phyloP scores from a whole-genome alignment of 768 basidiomycete species.

The Paxillus ammoniavirescens region DNA sequence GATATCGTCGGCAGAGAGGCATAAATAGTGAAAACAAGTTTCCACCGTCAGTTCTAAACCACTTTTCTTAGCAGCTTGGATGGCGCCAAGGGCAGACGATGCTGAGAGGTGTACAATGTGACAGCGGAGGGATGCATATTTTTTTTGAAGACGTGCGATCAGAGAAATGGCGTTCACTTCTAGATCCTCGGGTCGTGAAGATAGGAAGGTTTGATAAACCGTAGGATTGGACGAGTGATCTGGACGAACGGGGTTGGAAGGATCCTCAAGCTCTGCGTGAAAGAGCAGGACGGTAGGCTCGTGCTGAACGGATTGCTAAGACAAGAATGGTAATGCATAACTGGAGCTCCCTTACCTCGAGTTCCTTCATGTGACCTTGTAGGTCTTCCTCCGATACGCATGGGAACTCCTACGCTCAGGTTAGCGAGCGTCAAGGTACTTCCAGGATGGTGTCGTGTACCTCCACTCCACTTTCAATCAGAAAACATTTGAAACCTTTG shows the following conservation, averaged over 20 bases:
- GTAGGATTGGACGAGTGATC: constrained; percentile 40
- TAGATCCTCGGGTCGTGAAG: constrained; percentile 77
- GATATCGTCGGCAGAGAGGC: constrained; percentile 68
- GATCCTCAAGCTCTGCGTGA: constrained; percentile 82
- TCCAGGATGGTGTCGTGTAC: constrained; percentile 38
- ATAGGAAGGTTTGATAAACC: constrained; percentile 77
- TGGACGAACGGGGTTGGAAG: constrained; percentile 10
- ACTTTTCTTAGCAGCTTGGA: constrained; percentile 64
- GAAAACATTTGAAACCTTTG: constrained; percentile 95
- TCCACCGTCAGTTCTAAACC: constrained; percentile 83
- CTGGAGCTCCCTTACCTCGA: constrained; percentile 51
- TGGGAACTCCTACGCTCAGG: constrained; percentile 80
- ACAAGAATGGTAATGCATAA: constrained; percentile 2
- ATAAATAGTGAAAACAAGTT: constrained; percentile 97
- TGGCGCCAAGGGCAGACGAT: constrained; percentile 71
- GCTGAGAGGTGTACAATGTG: constrained; percentile 98
- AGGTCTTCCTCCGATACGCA: constrained; percentile 74
- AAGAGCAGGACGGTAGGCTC: constrained; percentile 76
- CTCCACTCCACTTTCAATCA: constrained; percentile 94
- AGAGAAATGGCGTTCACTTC: constrained; percentile 82
- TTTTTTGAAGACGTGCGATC: constrained; percentile 62
- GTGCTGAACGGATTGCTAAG: constrained; percentile 41
- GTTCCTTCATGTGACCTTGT: constrained; percentile 61
- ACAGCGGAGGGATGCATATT: constrained; percentile 67
- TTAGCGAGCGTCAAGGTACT: constrained; percentile 5